These are phyloP conservation scores for Apocynum venetum DNA, from an alignment of 257 asterid species.

Conservation along the genomic window DNA sequence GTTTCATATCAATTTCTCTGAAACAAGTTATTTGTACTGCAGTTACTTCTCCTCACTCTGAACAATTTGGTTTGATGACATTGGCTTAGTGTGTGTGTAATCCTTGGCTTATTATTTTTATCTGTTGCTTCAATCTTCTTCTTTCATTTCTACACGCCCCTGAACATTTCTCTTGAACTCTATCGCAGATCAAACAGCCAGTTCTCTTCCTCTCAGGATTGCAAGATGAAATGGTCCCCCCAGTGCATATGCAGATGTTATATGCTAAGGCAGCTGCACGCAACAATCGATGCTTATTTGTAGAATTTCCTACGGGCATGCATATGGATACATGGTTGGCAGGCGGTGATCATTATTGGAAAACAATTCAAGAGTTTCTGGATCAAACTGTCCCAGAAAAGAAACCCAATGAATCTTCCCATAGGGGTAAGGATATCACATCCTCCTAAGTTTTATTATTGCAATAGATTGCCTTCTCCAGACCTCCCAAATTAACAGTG, in stretches of 20 bases:
- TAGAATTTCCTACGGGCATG: slow-evolving; percentile 86
- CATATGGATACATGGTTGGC: slow-evolving; percentile 97
- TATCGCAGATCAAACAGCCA: slow-evolving; percentile 75
- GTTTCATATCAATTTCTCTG: background rate
- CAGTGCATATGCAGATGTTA: slow-evolving; percentile 85
- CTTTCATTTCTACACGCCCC: background rate
- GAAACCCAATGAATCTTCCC: slow-evolving; percentile 39
- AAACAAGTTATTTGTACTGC: background rate
- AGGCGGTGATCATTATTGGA: slow-evolving; percentile 94
- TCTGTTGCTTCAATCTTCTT: background rate
- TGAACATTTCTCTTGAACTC: background rate
- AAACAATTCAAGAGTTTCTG: slow-evolving; percentile 64
- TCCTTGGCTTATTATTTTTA: background rate
- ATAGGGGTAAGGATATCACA: slow-evolving; percentile 28
- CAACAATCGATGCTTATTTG: slow-evolving; percentile 61
- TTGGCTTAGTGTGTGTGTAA: background rate
- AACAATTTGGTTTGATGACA: background rate
- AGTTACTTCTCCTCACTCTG: background rate
- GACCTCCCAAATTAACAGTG: background rate
- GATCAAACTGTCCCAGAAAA: slow-evolving; percentile 49
- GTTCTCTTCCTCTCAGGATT: slow-evolving; percentile 89
- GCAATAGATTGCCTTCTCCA: slow-evolving; percentile 3
- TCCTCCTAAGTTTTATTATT: slow-evolving; percentile 9
- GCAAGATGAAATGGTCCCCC: slow-evolving; percentile 97
- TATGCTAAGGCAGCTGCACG: slow-evolving; percentile 94